Conservation (phyloP, 1,284 basidiomycete genomes). For the Cerrena zonata region DNA sequence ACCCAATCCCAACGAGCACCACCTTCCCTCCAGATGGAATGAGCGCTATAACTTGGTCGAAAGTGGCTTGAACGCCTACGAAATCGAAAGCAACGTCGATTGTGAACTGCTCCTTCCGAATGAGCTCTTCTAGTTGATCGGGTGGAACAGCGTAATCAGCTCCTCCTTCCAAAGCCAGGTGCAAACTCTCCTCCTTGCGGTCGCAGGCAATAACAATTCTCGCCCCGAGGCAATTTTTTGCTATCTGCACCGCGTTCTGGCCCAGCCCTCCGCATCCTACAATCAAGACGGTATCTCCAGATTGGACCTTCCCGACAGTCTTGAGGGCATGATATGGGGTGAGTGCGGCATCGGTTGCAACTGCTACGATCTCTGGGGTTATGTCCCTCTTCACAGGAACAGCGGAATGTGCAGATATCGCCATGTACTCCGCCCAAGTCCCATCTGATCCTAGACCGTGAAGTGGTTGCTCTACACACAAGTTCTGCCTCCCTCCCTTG, state of each 20-base stretch:
- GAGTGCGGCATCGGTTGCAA: constrained; percentile 16
- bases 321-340: constrained; percentile 15
- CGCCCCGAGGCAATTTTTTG: constrained; percentile 13
- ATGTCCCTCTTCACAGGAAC: constrained; percentile 14
- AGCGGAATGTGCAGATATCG: constrained; percentile 7
- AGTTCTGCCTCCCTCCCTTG: neutral
- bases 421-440: constrained; percentile 13
- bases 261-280: constrained; percentile 17
- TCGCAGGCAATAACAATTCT: constrained; percentile 12
- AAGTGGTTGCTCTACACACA: neutral
- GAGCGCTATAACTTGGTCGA: constrained; percentile 7
- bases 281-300: constrained; percentile 14
- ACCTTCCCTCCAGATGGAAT: constrained; percentile 10
- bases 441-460: constrained; percentile 14
- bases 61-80: constrained; percentile 13
- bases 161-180: constrained; percentile 9
- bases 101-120: constrained; percentile 28
- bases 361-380: constrained; percentile 12
- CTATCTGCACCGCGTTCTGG: constrained; percentile 16
- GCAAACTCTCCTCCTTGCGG: constrained; percentile 8
- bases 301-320: constrained; percentile 9
- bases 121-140: constrained; percentile 7
- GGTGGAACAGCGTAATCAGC: constrained; percentile 14
- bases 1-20: constrained; percentile 11
- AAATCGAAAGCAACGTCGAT: constrained; percentile 34